Base-by-base conservation (phyloP, 805 yeast species). In the Diddensiella transvaalensis region DNA sequence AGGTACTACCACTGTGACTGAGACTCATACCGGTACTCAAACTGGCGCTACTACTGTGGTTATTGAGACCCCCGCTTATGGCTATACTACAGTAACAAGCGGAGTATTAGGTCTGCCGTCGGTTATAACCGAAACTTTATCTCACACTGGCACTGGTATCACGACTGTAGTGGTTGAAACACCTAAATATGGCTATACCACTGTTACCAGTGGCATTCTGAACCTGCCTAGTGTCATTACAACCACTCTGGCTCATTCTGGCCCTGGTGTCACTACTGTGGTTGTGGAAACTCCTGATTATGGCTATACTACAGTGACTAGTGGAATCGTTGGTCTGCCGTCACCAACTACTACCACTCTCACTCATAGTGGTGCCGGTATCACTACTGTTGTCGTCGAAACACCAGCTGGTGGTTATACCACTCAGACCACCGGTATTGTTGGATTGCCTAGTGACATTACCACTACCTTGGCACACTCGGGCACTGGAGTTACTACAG, bases 251-350 rank as follows among this genome's bases (percentile, higher is more conserved):
- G 11, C 22, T 18, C 42, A 17, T 17, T 8, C 42, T 38, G 35
- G 38, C 46, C 15, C 38, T 6, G 38, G 38, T 4, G 37, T 37
- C 15, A 44, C 50, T 41, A 35, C 50, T 4, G 44, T 42, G 17
- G 42, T 39, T 4, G 46, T 33, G 15, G 38, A 33, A 3, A 39
- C 49, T 2, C 43, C 43, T 21, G 45, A 37, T 11, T 30, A 30
- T 42, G 49, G 40, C 10, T 42, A 44, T 15, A 35, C 44, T 35
- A 37, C 44, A 15, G 30, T 44, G 3, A 43, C 50, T 18, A 30
- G 21, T 15, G 49, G 45, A 13, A 23, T 22, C 13, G 19, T 40
- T 21, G 26, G 30, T 24, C 21, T 42, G 15, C 4, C 26, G 22
- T 17, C 23, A 3, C 13, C 46, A 11, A 13, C 35, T 33, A 18